A percentile compares a stretch with the other conserved stretches of the same genome.
phyloP scores from a whole-genome alignment of 345 rosid species.

The Eucalyptus albens region DNA sequence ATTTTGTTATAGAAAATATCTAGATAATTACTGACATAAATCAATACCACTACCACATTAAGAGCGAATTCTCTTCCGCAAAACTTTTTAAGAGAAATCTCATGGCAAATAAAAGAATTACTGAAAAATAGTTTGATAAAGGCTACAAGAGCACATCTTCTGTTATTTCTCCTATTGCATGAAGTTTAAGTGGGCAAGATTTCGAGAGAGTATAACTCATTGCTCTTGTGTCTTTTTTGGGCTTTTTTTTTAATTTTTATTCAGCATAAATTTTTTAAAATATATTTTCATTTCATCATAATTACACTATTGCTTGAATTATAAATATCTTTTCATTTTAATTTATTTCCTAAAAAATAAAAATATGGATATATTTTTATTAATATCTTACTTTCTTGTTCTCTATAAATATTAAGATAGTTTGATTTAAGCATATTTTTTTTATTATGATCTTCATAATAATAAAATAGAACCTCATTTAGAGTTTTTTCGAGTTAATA shows the following conservation, averaged over 20 bases:
- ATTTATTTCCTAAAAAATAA: not conserved
- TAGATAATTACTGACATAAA: not conserved
- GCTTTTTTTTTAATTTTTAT: not conserved
- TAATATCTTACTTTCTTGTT: not conserved
- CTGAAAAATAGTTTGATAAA: no score
- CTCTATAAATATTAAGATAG: no score
- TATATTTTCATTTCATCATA: not conserved
- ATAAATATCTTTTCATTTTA: no score
- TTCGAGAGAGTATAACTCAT: not conserved
- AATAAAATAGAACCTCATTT: not conserved
- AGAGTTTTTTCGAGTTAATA: not conserved
- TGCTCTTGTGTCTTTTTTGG: not conserved
- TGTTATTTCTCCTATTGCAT: not conserved
- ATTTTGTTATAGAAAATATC: not conserved
- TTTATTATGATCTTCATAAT: not conserved
- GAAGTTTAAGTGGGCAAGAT: not conserved
- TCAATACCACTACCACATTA: not conserved
- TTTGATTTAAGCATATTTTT: no score
- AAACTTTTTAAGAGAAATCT: not conserved
- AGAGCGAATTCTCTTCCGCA: not conserved
- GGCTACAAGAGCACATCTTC: not conserved
- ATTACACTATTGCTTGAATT: not conserved
- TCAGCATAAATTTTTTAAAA: not conserved
- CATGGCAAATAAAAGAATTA: not conserved
- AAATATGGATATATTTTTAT: no score